These are phyloP conservation scores for Mimosa bimucronata DNA, from an alignment of 306 rosid species.

Conservation along the genomic window DNA sequence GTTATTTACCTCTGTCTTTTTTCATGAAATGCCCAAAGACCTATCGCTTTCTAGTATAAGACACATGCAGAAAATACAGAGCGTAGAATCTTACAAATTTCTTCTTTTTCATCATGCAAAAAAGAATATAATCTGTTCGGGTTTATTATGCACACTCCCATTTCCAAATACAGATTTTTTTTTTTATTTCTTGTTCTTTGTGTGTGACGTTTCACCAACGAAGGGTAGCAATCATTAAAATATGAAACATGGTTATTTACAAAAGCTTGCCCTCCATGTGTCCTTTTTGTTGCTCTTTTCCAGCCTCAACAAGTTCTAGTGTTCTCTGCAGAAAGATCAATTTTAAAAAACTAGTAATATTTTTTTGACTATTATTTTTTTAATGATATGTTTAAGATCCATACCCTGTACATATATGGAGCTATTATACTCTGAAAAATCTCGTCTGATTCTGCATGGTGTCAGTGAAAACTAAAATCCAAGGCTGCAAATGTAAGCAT, in stretches of 20 bases:
- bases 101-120: conserved; percentile 79
- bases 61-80: conserved; percentile 57
- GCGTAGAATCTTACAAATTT: conserved; percentile 55
- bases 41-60: conserved; percentile 54
- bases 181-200: background rate
- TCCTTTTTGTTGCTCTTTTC: background rate
- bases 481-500: background rate
- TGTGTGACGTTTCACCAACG: conserved; percentile 35
- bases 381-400: background rate
- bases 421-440: conserved; percentile 1
- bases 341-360: background rate
- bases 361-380: background rate
- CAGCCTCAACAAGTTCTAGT: background rate
- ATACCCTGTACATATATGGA: background rate
- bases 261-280: background rate
- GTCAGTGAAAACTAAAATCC: conserved; percentile 10
- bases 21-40: conserved; percentile 52
- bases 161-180: background rate
- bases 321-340: conserved; percentile 7
- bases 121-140: conserved; percentile 54
- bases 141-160: conserved; percentile 10
- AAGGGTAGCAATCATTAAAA: conserved; percentile 30
- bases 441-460: conserved; percentile 8
- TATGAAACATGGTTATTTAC: conserved; percentile 27
- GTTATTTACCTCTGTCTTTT: conserved; percentile 56